Evolutionary conservation across 305 asterid species (phyloP).

Genomic region (Fraxinus nigra): DNA sequence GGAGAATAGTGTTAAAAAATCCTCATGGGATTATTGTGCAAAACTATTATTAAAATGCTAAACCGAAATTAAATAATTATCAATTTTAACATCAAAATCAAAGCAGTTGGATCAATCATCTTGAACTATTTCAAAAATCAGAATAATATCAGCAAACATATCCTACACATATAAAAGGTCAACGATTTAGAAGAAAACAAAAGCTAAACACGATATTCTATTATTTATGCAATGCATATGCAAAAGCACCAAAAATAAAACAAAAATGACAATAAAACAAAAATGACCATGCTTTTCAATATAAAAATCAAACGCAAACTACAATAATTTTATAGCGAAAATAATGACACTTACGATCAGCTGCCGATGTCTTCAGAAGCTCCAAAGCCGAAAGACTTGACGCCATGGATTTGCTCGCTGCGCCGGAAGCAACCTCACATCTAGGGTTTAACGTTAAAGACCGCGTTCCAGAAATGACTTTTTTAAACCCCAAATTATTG

Average conservation of each 20-base stretch:
- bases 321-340: not conserved
- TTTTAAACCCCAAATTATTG: slow-evolving; percentile 27
- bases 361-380: slow-evolving; percentile 71
- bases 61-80: not conserved
- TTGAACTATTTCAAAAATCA: not conserved
- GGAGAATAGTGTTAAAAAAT: not conserved
- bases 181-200: not conserved
- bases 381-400: slow-evolving; percentile 76
- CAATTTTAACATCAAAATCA: not conserved
- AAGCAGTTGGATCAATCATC: not conserved
- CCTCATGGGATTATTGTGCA: not conserved
- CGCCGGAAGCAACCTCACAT: slow-evolving; percentile 36
- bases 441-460: slow-evolving; percentile 37
- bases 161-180: not conserved
- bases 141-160: not conserved
- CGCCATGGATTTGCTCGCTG: slow-evolving; percentile 35
- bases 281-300: not conserved
- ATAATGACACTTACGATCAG: slow-evolving; percentile 53
- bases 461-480: slow-evolving; percentile 20
- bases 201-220: not conserved
- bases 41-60: not conserved
- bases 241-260: not conserved
- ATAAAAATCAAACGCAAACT: not conserved
- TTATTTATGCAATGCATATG: not conserved
- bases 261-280: not conserved